A percentile compares a stretch with the other conserved stretches of the same genome.
phyloP scores from a whole-genome alignment of 108 stramenopile species.

The Craspedostauros australis region DNA sequence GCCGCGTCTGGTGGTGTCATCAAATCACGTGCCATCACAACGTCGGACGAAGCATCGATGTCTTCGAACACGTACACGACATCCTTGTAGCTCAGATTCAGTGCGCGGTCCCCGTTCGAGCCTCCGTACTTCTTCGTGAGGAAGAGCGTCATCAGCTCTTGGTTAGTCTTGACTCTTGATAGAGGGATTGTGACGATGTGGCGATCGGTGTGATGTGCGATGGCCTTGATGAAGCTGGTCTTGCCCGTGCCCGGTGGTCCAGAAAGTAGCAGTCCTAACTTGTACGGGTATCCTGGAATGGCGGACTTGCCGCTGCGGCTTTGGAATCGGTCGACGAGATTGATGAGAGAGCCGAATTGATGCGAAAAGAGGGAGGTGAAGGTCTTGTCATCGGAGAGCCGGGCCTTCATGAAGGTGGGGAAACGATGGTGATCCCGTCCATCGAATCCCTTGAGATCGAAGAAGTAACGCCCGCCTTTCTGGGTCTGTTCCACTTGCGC shows the following conservation, averaged over 20 bases:
- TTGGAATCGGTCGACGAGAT: constrained; percentile 28
- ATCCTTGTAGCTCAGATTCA: too few species aligned
- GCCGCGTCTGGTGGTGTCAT: too few species aligned
- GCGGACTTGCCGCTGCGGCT: constrained; percentile 50
- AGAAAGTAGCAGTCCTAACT: constrained; percentile 61
- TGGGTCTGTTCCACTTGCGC: constrained; percentile 8
- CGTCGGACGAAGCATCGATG: too few species aligned
- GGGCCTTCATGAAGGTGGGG: constrained; percentile 28
- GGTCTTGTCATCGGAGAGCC: constrained; percentile 52
- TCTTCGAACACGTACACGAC: too few species aligned
- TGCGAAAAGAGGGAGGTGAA: constrained; percentile 53
- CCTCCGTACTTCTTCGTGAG: too few species aligned
- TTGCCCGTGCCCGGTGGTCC: constrained; percentile 89
- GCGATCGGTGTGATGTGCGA: constrained; percentile 50
- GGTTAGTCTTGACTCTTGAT: too few species aligned
- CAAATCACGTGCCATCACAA: too few species aligned
- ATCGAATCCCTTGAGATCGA: constrained; percentile 9
- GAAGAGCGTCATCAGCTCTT: too few species aligned
- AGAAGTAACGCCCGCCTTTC: constrained; percentile 16
- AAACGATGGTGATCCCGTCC: constrained; percentile 1
- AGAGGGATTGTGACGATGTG: constrained; percentile 55
- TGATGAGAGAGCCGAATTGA: constrained; percentile 34
- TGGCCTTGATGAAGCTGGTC: constrained; percentile 65
- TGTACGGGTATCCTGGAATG: constrained; percentile 64
- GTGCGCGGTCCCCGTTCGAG: too few species aligned